A percentile compares a stretch with the other conserved stretches of the same genome.
Evolutionary conservation across 1,284 basidiomycete species (phyloP).

Genomic region (Stygiomarasmius scandens): DNA sequence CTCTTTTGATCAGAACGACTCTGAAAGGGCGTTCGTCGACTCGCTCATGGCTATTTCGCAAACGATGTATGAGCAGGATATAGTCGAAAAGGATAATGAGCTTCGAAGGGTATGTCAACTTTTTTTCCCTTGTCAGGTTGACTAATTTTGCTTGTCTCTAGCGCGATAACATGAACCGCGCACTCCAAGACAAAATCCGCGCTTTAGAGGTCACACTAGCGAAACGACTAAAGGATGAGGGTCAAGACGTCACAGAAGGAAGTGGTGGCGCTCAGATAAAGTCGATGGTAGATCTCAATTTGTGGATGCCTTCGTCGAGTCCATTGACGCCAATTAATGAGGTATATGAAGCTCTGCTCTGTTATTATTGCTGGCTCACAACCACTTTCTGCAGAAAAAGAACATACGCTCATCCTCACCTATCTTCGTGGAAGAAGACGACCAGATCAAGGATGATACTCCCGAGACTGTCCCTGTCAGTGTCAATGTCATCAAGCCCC

Average conservation of each 20-base stretch:
- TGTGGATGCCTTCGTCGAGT: conserved; percentile 42
- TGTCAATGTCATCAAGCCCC: neutral
- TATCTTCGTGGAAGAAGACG: neutral
- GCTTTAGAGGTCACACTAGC: conserved; percentile 47
- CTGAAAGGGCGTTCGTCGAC: conserved; percentile 49
- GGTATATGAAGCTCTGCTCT: neutral
- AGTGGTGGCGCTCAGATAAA: conserved; percentile 21
- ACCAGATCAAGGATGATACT: no score
- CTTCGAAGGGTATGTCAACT: conserved; percentile 45
- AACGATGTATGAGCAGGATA: conserved; percentile 48
- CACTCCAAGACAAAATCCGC: conserved; percentile 39
- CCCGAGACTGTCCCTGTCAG: no score
- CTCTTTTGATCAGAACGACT: conserved; percentile 38
- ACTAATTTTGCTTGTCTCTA: conserved; percentile 21
- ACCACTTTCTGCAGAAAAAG: neutral
- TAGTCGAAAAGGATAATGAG: conserved; percentile 54
- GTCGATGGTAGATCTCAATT: conserved; percentile 40
- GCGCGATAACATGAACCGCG: conserved; percentile 46
- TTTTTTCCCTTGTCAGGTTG: conserved; percentile 3
- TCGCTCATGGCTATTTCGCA: conserved; percentile 43
- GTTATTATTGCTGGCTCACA: neutral
- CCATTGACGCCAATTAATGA: conserved; percentile 24
- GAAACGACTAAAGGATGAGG: conserved; percentile 41
- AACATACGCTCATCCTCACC: neutral
- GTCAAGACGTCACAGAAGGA: conserved; percentile 21